Conservation (phyloP, 192 early-diverging fungal species). For the Coemansia sp. region DNA sequence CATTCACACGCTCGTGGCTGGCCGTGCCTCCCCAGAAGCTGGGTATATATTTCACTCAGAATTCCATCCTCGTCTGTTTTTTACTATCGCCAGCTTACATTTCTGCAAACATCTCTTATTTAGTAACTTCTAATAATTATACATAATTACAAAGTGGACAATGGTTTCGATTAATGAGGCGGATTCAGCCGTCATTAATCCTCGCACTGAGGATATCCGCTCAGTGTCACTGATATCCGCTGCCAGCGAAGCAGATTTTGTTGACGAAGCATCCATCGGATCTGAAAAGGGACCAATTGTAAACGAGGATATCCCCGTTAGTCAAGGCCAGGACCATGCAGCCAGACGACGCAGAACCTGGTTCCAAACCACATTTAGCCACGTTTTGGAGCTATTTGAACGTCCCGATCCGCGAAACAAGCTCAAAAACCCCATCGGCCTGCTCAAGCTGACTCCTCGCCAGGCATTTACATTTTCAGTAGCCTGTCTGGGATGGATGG, state of each 20-base stretch:
- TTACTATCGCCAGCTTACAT: not conserved
- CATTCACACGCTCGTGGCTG: slow-evolving; percentile 7
- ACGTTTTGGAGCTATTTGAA: slow-evolving; percentile 33
- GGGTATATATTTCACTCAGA: not conserved
- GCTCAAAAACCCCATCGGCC: slow-evolving; percentile 29
- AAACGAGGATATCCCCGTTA: not conserved
- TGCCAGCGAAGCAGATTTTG: not conserved
- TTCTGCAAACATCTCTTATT: not conserved
- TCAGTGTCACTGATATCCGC: not conserved
- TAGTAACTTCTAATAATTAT: not conserved
- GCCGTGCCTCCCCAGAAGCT: not conserved
- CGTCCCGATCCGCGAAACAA: slow-evolving; percentile 26
- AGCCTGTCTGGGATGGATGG: slow-evolving; percentile 68
- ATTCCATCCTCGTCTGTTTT: not conserved
- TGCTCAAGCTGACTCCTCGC: slow-evolving; percentile 35
- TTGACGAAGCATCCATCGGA: not conserved
- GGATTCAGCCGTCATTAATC: not conserved
- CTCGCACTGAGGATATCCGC: not conserved
- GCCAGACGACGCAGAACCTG: not conserved
- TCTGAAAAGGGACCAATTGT: slow-evolving; percentile 2
- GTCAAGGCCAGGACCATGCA: too few species aligned
- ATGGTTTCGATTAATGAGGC: slow-evolving; percentile 1
- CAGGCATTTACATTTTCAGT: slow-evolving; percentile 52
- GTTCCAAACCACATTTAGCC: not conserved
- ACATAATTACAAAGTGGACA: not conserved